Evolutionary conservation across 441 rosid species (phyloP).

Genomic region (Populus hybrid): DNA sequence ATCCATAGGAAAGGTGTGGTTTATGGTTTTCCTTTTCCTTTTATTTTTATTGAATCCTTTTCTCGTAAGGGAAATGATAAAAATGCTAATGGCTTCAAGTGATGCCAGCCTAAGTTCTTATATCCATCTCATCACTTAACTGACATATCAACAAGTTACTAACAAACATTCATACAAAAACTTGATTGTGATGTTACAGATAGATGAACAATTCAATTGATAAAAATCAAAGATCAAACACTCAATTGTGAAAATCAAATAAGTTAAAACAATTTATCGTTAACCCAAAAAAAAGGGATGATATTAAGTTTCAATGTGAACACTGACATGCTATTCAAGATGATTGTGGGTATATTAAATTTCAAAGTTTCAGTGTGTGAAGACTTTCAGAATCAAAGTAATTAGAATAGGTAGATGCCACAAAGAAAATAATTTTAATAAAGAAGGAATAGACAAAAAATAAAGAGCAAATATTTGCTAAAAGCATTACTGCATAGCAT

Average conservation of each 20-base stretch:
- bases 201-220: not conserved
- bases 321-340: not conserved
- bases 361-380: not conserved
- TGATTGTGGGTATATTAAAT: not conserved
- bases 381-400: not conserved
- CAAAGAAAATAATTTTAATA: too few relatives aligned
- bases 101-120: not conserved
- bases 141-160: not conserved
- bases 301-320: not conserved
- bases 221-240: not conserved
- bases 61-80: not conserved
- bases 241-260: too few relatives aligned
- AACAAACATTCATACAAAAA: not conserved
- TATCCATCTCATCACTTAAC: not conserved
- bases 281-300: not conserved
- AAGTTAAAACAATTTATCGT: not conserved
- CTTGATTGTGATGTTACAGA: not conserved
- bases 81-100: not conserved
- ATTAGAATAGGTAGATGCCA: not conserved
- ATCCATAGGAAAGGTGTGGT: not conserved
- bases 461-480: not conserved
- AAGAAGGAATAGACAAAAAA: not conserved
- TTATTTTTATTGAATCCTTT: not conserved
- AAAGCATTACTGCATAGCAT: not conserved
- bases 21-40: not conserved